Base-by-base conservation (phyloP, 768 basidiomycete species). In the Tulasnella sp. region DNA sequence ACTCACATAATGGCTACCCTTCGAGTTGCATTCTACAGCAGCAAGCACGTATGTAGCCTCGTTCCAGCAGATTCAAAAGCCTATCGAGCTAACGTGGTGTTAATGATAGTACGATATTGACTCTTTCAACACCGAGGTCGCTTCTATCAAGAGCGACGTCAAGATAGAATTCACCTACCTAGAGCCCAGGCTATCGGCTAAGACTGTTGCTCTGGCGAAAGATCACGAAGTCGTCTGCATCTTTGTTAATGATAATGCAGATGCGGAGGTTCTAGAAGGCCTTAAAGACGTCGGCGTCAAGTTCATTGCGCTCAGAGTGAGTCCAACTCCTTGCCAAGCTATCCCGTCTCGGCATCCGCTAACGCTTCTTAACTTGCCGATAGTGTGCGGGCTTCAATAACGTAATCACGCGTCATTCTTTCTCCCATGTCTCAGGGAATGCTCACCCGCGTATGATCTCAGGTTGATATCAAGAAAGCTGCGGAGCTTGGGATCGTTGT, bases 391-490 rank as follows among this genome's bases (percentile, higher is more conserved):
- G 82, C n/a, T 80, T 28, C 50, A 81, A 81, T 44, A 81, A 81
- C 60, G 81, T 75, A 64, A n/a, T 80, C 60, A 64, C 12, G 31
- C 3, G 1, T 8, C 60, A 9, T 31, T 6, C 28, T 28, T 37
- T 48, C 41, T 24, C 7, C 1, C 18, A 48, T 64, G 77, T 34
- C 24, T 28, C 22, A 31, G 31, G 18, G 41, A 42, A 44, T 16
- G 34, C 46, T 69, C 28, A 72, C 34, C 12, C 24, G 40, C 37
- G 12, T 76, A 7, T 77, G 37, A 69, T 78, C 12, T 37, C 42
- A 83, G 81, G 83, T 83, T 28, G 83, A 83, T 75, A 40, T 83
- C 58, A 81, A 81, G 5, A 81, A 80, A 78, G 82, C 82, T 8
- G 48, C 73, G 11, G 79, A 82, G 31, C 72, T 83, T 5, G 83